Conservation (phyloP, 139 green algal species). For the Microglena sp. region DNA sequence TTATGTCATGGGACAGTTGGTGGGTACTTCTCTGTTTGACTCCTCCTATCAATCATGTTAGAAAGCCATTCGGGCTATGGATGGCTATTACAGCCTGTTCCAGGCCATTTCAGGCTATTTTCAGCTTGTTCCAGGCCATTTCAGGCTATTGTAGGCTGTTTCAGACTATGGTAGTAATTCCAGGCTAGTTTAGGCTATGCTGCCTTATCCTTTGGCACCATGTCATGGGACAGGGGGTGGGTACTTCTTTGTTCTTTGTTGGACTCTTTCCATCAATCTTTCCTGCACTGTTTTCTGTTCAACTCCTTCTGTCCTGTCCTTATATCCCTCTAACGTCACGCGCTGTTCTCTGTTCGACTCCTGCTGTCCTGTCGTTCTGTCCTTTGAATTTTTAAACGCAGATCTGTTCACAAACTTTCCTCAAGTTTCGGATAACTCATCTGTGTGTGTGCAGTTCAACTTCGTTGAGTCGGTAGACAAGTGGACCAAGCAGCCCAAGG, state of each 20-base stretch:
- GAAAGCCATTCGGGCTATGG: neutral
- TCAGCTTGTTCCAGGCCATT: neutral
- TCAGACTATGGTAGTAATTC: too few species aligned
- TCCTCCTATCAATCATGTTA: neutral
- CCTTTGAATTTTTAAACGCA: too few species aligned
- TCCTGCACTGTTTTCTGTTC: too few species aligned
- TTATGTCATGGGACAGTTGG: constrained; percentile 45
- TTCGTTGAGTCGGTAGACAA: neutral
- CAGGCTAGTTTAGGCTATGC: too few species aligned
- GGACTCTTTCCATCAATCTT: neutral
- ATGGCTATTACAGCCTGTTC: neutral
- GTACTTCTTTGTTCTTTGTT: neutral
- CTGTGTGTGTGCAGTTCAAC: constrained; percentile 1
- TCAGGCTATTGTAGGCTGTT: too few species aligned
- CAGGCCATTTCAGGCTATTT: neutral
- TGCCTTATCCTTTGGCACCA: constrained; percentile 52
- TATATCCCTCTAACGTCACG: too few species aligned
- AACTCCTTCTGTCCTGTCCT: too few species aligned
- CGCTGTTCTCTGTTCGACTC: too few species aligned
- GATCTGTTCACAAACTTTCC: too few species aligned
- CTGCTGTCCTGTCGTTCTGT: too few species aligned
- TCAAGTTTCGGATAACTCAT: too few species aligned
- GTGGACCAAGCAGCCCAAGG: neutral
- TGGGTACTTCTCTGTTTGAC: constrained; percentile 3
- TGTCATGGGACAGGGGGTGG: constrained; percentile 46